Evolutionary conservation across 225 moss, liverwort and hornwort species (phyloP).

Genomic region (Marchantia paleacea): DNA sequence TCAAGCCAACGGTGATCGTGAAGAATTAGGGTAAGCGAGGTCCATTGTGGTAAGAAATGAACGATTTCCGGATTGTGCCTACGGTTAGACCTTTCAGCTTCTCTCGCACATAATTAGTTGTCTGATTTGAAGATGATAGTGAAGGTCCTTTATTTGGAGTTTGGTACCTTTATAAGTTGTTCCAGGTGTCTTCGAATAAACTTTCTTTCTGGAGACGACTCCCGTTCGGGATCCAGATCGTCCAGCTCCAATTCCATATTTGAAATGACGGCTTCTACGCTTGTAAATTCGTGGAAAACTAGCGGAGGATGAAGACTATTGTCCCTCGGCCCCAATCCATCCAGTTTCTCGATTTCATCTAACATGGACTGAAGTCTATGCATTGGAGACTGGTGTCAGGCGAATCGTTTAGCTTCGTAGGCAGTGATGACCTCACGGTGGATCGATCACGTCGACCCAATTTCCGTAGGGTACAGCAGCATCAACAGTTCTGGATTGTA

Average conservation of each 20-base stretch:
- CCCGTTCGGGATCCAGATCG: background rate
- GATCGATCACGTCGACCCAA: too few species aligned
- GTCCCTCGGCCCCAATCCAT: background rate
- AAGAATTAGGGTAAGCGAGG: background rate
- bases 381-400: slow-evolving; percentile 1
- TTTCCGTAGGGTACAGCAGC: background rate
- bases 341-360: slow-evolving; percentile 24
- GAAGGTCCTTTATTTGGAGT: too few species aligned
- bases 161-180: slow-evolving; percentile 4
- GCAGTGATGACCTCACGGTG: background rate
- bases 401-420: too few species aligned
- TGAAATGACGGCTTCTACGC: slow-evolving; percentile 5
- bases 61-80: background rate
- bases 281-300: background rate
- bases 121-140: too few species aligned
- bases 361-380: slow-evolving; percentile 18
- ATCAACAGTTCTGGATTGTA: background rate
- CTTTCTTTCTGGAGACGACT: background rate
- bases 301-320: background rate
- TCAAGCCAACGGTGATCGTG: too few species aligned
- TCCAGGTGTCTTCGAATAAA: background rate
- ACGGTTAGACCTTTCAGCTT: too few species aligned
- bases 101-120: too few species aligned
- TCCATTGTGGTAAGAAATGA: background rate
- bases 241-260: slow-evolving; percentile 17